Base-by-base conservation (phyloP, 75 land plant species). In the Picea glauca region DNA sequence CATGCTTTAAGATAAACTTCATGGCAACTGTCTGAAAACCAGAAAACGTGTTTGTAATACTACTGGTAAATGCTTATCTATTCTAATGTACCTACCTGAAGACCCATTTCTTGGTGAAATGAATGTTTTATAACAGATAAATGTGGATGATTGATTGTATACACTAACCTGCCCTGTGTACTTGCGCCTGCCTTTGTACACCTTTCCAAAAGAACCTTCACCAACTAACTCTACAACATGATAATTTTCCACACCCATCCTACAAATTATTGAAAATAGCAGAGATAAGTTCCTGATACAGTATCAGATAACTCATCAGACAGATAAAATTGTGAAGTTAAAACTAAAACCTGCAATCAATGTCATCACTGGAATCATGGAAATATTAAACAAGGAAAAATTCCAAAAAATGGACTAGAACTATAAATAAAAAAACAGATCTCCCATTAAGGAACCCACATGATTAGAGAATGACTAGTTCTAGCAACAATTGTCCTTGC, bases 171-270 rank as follows among this genome's bases (percentile, higher is more conserved):
- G 95, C 2, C 95, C 93, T 5, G 98, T 92, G 82, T 81, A 91
- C 79, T 94, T 97, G 23, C 92, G 91, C 78, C 99, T 87, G 59
- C 99, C 99, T 82, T 97, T 97, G 81, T 94, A 94, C 56, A 97
- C 99, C 67, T 97, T 97, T 12, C 99, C 99, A 50, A 97, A 97
- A 1, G 99, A 97, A 1, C 99, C 99, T 81, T 97, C 99, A 13
- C 99, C 99, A 46, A 97, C 98, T 40, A 94, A 85, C 87, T 94
- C 98, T 32, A 97, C 82, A 57, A 97, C 99, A 80, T 97, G 99
- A 78, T 97, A 97, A 76, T 95, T 88, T 58, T 97, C 99, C 20
- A 97, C 84, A 5, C 93, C 94, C 96, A 94, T 94, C 74, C 54
- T 70, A 40, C 23, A 70, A 70, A 35, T 43, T 20, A 40, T 67